Evolutionary conservation across 495 filamentous ascomycete genomes (phyloP), one percentile per base, ranked within the genome.

Genomic region (Cladorrhinum samala): DNA sequence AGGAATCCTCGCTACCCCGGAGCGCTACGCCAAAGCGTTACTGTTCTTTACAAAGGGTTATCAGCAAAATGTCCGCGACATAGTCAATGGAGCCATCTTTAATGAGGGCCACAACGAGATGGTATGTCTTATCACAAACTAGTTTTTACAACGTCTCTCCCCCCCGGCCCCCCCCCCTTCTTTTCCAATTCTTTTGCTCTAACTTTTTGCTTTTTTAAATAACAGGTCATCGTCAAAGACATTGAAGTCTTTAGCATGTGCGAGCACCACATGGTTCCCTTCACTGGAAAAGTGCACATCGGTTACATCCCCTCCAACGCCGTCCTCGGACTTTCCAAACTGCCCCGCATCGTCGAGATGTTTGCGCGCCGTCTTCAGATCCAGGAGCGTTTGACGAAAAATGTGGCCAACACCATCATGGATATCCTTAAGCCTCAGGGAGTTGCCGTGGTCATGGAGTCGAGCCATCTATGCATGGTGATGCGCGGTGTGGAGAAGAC

Each of bases 11-110:
- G 86, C 83, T 38, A 98, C 93, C 1, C 93, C 94, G 2, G 83
- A 87, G 58, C 75, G 93, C 52, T 96, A 96, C 71, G 93, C 94
- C 53, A 92, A 92, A 69, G 93, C 93, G 4, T 91, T 98, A 90
- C 78, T 98, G 18, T 95, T 87, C 76, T 95, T 98, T 72, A 98
- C 93, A n/a, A 95, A 96, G 67, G 93, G 93, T 23, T 98, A 98
- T 62, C 89, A 96, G 71, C 86, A 98, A 77, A 96, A 96, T 67
- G 81, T 98, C 42, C 76, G 83, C 52, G 90, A 94, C 62, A 84
- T 98, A 54, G 88, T 98, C 52, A 96, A 96, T 66, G 86, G 85
- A 44, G 93, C 93, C 25, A 89, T 97, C 53, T 98, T 98, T 72
- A 86, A 95, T 59, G 93, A 98, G 67, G 87, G 91, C 62, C 93